Conservation (phyloP, 1,284 basidiomycete species). For the Irpex rosettiformis region DNA sequence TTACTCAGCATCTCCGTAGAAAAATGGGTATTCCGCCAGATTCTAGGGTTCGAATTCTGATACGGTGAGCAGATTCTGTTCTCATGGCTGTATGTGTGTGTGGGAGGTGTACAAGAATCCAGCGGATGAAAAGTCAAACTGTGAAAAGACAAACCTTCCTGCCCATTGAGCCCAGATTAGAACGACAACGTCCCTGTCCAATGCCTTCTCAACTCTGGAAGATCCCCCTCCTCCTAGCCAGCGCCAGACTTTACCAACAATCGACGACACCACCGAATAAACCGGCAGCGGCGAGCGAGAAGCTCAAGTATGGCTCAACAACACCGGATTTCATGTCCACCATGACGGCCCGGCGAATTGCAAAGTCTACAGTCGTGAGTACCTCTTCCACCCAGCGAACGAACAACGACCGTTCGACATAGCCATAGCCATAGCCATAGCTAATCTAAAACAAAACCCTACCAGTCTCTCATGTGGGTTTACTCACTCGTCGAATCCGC, state of each 20-base stretch:
- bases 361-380: not conserved
- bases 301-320: slow-evolving; percentile 1
- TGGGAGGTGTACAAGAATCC: no score
- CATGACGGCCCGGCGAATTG: not conserved
- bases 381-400: no score
- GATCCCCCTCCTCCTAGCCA: slow-evolving; percentile 4
- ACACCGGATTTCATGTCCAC: not conserved
- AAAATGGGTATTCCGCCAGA: no score
- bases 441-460: not conserved
- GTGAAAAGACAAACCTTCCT: not conserved
- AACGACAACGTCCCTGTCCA: not conserved
- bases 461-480: not conserved
- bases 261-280: slow-evolving; percentile 2
- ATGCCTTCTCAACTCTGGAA: slow-evolving; percentile 6
- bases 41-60: no score
- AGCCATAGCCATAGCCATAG: not conserved
- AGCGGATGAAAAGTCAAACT: not conserved
- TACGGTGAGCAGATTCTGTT: no score
- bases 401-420: not conserved
- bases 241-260: not conserved
- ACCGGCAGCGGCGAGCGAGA: slow-evolving; percentile 1
- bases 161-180: no score
- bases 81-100: no score
- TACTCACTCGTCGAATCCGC: slow-evolving; percentile 2
- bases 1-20: not conserved